Evolutionary conservation across 768 basidiomycete genomes (phyloP).

Genomic region (Tricholoma saponaceum): DNA sequence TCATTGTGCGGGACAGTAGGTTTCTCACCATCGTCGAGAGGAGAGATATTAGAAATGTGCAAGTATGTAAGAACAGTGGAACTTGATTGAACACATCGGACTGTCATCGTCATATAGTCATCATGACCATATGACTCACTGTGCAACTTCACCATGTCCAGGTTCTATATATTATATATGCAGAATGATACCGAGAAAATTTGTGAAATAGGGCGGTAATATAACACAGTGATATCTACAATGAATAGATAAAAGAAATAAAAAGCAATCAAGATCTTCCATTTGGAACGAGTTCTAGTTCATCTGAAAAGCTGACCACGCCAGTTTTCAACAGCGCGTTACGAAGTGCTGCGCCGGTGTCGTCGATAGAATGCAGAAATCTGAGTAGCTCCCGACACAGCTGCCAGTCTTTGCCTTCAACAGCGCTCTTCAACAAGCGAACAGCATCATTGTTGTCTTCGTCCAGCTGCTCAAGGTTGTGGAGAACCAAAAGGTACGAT

Average conservation of each 20-base stretch:
- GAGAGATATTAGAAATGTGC: too few species aligned
- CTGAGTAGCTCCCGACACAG: conserved; percentile 89
- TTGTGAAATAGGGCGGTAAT: too few species aligned
- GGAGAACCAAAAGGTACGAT: conserved; percentile 90
- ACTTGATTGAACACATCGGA: too few species aligned
- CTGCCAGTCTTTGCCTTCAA: conserved; percentile 80
- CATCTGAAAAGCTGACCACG: conserved; percentile 14
- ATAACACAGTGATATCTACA: too few species aligned
- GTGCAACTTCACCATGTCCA: too few species aligned
- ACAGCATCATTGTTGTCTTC: conserved; percentile 77
- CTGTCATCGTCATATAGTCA: too few species aligned
- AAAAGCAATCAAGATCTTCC: conserved; percentile 1
- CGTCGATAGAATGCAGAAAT: conserved; percentile 91
- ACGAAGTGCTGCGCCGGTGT: conserved; percentile 68
- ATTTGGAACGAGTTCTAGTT: conserved; percentile 4
- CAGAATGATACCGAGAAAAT: too few species aligned
- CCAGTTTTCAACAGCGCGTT: conserved; percentile 44
- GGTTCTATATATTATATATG: too few species aligned
- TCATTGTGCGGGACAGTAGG: conserved; percentile 10
- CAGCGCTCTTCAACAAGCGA: conserved; percentile 71
- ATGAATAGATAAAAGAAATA: too few species aligned
- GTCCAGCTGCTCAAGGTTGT: conserved; percentile 88
- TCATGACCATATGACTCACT: too few species aligned
- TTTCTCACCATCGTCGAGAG: conserved; percentile 18
- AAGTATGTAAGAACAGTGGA: too few species aligned